Conservation (phyloP, 2,329 filamentous ascomycete species). For the Nannizzia gypsea region DNA sequence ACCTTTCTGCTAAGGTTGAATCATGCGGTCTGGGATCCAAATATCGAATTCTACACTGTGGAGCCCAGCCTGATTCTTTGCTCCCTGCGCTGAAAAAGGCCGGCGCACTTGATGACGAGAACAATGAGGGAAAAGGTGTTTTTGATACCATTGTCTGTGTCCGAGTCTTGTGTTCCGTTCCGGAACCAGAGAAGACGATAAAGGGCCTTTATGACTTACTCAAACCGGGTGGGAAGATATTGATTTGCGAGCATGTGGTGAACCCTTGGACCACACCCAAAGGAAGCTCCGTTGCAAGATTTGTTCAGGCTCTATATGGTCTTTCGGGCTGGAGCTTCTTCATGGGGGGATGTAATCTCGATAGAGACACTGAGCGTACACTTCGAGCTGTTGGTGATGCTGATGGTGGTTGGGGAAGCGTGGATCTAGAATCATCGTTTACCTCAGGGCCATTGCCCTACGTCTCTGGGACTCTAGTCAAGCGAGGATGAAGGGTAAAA, state of each 20-base stretch:
- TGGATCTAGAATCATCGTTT: slow-evolving; percentile 36
- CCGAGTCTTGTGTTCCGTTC: slow-evolving; percentile 45
- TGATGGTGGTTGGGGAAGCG: slow-evolving; percentile 38
- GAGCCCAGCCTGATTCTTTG: slow-evolving; percentile 38
- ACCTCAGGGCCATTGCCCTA: slow-evolving; percentile 30
- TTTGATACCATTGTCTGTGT: slow-evolving; percentile 47
- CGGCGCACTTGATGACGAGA: slow-evolving; percentile 25
- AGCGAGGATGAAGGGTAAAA: slow-evolving; percentile 18
- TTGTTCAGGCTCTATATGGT: slow-evolving; percentile 37
- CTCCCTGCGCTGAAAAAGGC: slow-evolving; percentile 34
- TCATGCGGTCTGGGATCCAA: slow-evolving; percentile 34
- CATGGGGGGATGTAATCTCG: slow-evolving; percentile 41
- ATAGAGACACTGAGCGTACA: slow-evolving; percentile 37
- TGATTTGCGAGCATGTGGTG: slow-evolving; percentile 45
- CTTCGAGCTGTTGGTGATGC: slow-evolving; percentile 32
- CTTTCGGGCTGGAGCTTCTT: slow-evolving; percentile 41
- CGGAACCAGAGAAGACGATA: slow-evolving; percentile 36
- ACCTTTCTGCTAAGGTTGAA: slow-evolving; percentile 32
- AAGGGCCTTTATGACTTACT: slow-evolving; percentile 39
- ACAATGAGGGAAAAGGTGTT: slow-evolving; percentile 20
- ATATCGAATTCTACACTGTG: slow-evolving; percentile 40
- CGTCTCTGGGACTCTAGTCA: slow-evolving; percentile 32
- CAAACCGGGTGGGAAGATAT: slow-evolving; percentile 43
- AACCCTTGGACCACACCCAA: slow-evolving; percentile 40
- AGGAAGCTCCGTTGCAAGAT: slow-evolving; percentile 35